Percentiles rank a stretch among this genome's conserved stretches.
phyloP scores from a whole-genome alignment of 1,284 basidiomycete species.

The Puccinia triticina region DNA sequence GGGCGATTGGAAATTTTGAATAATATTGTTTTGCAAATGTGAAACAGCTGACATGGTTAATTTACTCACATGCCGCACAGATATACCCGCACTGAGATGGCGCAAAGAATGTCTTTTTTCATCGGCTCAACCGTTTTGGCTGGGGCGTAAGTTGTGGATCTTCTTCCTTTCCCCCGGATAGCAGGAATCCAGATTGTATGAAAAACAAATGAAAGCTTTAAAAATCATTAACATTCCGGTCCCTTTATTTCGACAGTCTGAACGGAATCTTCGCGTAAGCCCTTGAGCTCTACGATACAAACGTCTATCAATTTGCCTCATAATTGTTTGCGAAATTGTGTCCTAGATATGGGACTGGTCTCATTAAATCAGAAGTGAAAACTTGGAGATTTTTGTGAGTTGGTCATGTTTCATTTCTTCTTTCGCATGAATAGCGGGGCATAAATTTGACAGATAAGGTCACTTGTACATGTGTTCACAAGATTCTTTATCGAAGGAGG shows the following conservation, averaged over 20 bases:
- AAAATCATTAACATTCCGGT: background rate
- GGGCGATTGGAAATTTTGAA: background rate
- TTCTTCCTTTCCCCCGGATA: background rate
- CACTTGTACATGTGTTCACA: background rate
- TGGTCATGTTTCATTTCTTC: background rate
- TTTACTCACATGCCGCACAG: background rate
- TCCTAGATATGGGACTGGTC: slow-evolving; percentile 20
- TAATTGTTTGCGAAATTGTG: background rate
- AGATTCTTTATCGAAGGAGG: slow-evolving; percentile 34
- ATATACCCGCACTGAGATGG: slow-evolving; percentile 29
- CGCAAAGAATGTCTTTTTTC: slow-evolving; percentile 41
- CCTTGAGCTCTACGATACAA: background rate
- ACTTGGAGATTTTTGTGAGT: slow-evolving; percentile 38
- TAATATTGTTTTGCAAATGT: background rate
- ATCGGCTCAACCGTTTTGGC: slow-evolving; percentile 43
- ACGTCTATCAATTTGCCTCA: background rate
- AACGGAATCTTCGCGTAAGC: slow-evolving; percentile 18
- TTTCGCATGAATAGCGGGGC: too few relatives aligned
- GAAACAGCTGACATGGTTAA: background rate
- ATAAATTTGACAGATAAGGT: background rate
- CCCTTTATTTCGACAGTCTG: background rate
- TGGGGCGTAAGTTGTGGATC: slow-evolving; percentile 27
- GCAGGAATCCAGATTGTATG: background rate
- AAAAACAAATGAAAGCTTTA: background rate
- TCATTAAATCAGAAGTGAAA: slow-evolving; percentile 12